phyloP scores from a whole-genome alignment of 164 flowering plant species.

The Piper longum region DNA sequence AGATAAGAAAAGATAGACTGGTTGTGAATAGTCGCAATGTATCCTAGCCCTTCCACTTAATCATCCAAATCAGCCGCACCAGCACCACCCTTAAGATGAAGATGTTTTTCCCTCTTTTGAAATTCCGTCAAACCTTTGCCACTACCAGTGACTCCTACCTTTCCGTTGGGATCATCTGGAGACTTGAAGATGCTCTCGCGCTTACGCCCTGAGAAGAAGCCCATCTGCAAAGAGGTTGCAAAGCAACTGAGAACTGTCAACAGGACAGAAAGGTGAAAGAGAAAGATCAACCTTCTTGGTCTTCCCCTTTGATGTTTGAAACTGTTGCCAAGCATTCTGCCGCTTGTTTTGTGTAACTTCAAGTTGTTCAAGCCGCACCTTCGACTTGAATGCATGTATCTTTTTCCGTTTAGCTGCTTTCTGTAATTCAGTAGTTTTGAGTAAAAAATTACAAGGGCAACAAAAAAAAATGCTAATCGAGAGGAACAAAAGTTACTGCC shows the following conservation, averaged over 20 bases:
- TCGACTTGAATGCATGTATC: conserved; percentile 96
- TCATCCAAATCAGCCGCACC: conserved; percentile 49
- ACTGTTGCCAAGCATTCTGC: conserved; percentile 99
- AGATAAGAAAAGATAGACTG: too few relatives aligned
- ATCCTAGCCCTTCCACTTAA: background rate
- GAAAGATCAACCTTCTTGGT: conserved; percentile 63
- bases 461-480: background rate
- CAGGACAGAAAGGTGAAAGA: background rate
- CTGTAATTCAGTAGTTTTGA: conserved; percentile 22
- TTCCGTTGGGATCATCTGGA: conserved; percentile 92
- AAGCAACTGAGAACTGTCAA: background rate
- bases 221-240: conserved; percentile 29
- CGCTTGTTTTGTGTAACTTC: conserved; percentile 92
- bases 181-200: conserved; percentile 98
- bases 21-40: too few relatives aligned
- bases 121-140: conserved; percentile 95
- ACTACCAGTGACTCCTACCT: conserved; percentile 95
- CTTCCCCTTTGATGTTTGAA: conserved; percentile 83
- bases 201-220: conserved; percentile 92
- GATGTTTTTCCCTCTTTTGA: conserved; percentile 88
- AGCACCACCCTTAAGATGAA: conserved; percentile 78
- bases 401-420: conserved; percentile 87
- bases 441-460: background rate
- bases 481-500: background rate
- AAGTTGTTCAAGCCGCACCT: conserved; percentile 73